These are phyloP conservation scores for Anisodus acutangulus DNA, from an alignment of 257 asterid species.

Conservation along the genomic window DNA sequence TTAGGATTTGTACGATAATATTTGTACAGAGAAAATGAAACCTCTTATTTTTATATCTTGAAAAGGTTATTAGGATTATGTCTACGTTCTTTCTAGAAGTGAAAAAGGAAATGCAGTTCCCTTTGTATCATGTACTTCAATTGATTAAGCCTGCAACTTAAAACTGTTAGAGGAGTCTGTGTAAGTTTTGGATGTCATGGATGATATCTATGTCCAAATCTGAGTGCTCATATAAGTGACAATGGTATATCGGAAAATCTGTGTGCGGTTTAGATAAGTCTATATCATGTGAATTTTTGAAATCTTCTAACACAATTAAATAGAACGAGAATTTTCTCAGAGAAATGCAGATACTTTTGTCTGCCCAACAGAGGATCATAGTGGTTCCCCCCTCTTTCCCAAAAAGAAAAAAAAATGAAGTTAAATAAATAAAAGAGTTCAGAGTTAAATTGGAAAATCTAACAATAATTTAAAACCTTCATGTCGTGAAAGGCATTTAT, in stretches of 20 bases:
- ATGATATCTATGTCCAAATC: not conserved
- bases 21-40: not conserved
- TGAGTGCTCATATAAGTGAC: not conserved
- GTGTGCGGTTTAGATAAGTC: not conserved
- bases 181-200: not conserved
- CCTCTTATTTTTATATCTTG: not conserved
- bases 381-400: not conserved
- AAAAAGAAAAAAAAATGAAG: not conserved
- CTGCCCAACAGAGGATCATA: not conserved
- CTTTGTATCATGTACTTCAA: not conserved
- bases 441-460: not conserved
- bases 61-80: not conserved
- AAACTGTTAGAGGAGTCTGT: not conserved
- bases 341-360: not conserved
- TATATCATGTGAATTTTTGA: not conserved
- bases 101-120: not conserved
- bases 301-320: not conserved
- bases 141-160: not conserved
- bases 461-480: not conserved
- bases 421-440: not conserved
- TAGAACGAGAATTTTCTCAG: not conserved
- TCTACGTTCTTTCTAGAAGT: not conserved
- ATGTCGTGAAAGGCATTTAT: not conserved
- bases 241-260: not conserved
- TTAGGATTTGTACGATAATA: not conserved